Conservation (phyloP, 2,329 filamentous ascomycete species). For the Hypoxylon sp. region DNA sequence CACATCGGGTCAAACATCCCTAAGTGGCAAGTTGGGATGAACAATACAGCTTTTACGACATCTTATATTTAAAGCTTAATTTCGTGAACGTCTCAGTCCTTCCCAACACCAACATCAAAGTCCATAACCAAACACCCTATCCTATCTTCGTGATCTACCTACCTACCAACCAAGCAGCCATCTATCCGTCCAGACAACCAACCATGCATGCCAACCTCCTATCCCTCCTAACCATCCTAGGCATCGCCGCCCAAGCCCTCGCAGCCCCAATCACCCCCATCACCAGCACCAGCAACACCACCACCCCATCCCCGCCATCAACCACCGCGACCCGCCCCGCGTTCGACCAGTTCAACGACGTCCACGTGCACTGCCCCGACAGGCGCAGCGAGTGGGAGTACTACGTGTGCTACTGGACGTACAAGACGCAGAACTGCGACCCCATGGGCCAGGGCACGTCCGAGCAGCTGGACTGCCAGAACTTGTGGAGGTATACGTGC, state of each 20-base stretch:
- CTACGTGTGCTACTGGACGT: not conserved
- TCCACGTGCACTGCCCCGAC: conserved; percentile 1
- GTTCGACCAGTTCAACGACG: not conserved
- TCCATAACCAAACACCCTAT: not conserved
- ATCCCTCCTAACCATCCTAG: not conserved
- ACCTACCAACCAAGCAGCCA: not conserved
- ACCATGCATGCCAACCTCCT: not conserved
- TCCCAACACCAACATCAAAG: not conserved
- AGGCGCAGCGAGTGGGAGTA: not conserved
- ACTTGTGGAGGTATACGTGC: conserved; percentile 17
- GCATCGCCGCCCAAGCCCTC: not conserved
- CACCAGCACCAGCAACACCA: not conserved
- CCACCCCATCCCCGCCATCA: not conserved
- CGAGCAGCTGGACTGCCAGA: not conserved
- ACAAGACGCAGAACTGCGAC: not conserved
- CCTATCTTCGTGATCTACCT: too few species aligned
- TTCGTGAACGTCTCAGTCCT: not conserved
- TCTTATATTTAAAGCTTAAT: not conserved
- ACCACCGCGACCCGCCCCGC: not conserved
- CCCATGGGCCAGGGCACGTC: not conserved
- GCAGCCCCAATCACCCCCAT: not conserved
- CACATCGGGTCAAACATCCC: not conserved
- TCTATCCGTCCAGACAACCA: not conserved
- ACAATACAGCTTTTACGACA: not conserved
- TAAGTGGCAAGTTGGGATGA: not conserved